A percentile compares a stretch with the other conserved stretches of the same genome.
phyloP scores from a whole-genome alignment of 2,329 filamentous ascomycete genomes.

The Thelonectria discophora region DNA sequence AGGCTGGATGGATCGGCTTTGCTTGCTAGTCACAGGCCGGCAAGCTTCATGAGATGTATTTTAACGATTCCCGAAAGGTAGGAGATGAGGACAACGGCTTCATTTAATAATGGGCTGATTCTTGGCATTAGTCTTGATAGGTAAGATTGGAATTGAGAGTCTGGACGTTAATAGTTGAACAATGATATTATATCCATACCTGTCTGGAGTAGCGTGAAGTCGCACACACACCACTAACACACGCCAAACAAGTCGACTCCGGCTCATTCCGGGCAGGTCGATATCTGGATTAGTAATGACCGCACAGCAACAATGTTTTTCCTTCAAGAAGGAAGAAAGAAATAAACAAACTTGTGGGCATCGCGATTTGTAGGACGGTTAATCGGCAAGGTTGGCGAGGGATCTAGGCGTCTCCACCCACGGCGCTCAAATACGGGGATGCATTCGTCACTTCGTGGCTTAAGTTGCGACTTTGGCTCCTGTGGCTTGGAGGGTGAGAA shows the following conservation, averaged over 20 bases:
- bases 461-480: neutral
- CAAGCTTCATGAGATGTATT: neutral
- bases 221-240: neutral
- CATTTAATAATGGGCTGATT: slow-evolving; percentile 4
- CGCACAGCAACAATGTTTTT: neutral
- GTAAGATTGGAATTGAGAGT: slow-evolving; percentile 16
- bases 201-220: neutral
- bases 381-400: slow-evolving; percentile 5
- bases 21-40: neutral
- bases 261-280: neutral
- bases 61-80: neutral
- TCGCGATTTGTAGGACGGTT: neutral
- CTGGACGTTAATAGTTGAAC: neutral
- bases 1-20: slow-evolving; percentile 5
- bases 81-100: neutral
- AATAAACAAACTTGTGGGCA: neutral
- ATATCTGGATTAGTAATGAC: neutral
- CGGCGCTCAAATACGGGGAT: slow-evolving; percentile 16
- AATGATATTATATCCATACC: slow-evolving; percentile 6
- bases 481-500: slow-evolving; percentile 17
- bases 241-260: neutral
- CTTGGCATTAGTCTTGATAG: slow-evolving; percentile 2
- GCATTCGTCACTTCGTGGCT: slow-evolving; percentile 28
- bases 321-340: neutral
- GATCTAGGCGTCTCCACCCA: slow-evolving; percentile 4